These are phyloP conservation scores for Thecaphora thlaspeos DNA, from an alignment of 1,284 basidiomycete genomes.

Conservation along the genomic window DNA sequence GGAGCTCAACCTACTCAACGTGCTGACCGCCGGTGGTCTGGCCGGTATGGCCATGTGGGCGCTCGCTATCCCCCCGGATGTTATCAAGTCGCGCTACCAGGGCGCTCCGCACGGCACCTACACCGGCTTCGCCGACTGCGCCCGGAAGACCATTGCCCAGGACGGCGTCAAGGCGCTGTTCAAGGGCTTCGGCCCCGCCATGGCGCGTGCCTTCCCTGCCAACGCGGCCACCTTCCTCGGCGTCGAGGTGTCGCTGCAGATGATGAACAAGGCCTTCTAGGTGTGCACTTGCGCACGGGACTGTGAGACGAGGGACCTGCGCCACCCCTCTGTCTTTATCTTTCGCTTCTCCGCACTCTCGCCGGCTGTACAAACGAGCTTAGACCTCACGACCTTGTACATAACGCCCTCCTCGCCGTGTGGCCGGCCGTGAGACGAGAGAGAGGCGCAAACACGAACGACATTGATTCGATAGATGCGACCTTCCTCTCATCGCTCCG, in stretches of 20 bases:
- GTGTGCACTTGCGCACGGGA: no score
- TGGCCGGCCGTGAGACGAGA: no score
- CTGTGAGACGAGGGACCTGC: no score
- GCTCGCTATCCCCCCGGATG: conserved; percentile 47
- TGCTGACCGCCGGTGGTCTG: conserved; percentile 87
- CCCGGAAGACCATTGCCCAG: conserved; percentile 82
- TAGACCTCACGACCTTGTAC: no score
- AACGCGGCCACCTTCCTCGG: conserved; percentile 93
- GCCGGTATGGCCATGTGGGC: conserved; percentile 88
- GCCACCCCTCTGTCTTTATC: no score
- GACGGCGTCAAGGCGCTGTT: conserved; percentile 88
- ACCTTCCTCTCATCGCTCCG: no score
- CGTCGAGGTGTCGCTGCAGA: conserved; percentile 74
- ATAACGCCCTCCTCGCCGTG: no score
- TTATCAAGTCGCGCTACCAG: conserved; percentile 89
- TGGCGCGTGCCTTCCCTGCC: conserved; percentile 70
- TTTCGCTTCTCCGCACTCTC: no score
- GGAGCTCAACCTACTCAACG: conserved; percentile 80
- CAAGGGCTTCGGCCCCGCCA: conserved; percentile 96
- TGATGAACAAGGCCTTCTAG: conserved; percentile 67
- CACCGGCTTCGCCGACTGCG: conserved; percentile 88
- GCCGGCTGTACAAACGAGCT: no score
- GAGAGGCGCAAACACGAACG: no score
- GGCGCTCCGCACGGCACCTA: conserved; percentile 96
- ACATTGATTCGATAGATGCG: no score